A percentile compares a stretch with the other conserved stretches of the same genome.
phyloP scores from a whole-genome alignment of 352 stramenopile species.

The Phytophthora colocasiae region DNA sequence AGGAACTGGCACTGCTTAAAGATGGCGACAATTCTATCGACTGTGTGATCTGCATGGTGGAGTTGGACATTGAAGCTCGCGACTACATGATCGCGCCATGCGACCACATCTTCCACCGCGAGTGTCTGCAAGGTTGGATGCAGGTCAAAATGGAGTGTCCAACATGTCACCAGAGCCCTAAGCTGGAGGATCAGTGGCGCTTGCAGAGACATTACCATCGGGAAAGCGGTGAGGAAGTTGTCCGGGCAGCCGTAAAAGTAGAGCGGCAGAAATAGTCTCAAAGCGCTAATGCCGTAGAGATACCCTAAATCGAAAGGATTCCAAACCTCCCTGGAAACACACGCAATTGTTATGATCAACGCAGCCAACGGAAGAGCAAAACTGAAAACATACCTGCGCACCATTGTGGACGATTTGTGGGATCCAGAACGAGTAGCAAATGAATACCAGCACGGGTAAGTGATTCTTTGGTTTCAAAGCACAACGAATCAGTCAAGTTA shows the following conservation, averaged over 20 bases:
- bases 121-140: conserved; percentile 97
- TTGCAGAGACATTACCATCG: conserved; percentile 63
- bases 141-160: conserved; percentile 98
- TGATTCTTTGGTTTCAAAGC: conserved; percentile 62
- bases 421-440: conserved; percentile 98
- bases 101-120: conserved; percentile 96
- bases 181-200: conserved; percentile 5
- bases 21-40: conserved; percentile 77
- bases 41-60: conserved; percentile 90
- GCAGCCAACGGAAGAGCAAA: conserved; percentile 3
- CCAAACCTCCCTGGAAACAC: conserved; percentile 79
- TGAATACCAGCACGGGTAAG: conserved; percentile 90
- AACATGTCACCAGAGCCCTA: conserved; percentile 92
- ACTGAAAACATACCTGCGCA: conserved; percentile 69
- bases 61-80: conserved; percentile 74
- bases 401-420: conserved; percentile 98
- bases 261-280: conserved; percentile 94
- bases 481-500: conserved; percentile 8
- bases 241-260: conserved; percentile 96
- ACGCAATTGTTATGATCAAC: background rate
- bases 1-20: conserved; percentile 72
- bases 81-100: conserved; percentile 98
- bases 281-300: conserved; percentile 94
- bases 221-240: conserved; percentile 93
- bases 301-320: conserved; percentile 95